Evolutionary conservation across 2,329 filamentous ascomycete genomes (phyloP), one percentile per base, ranked within the genome.

Genomic region (Pseudopyricularia cyperi): DNA sequence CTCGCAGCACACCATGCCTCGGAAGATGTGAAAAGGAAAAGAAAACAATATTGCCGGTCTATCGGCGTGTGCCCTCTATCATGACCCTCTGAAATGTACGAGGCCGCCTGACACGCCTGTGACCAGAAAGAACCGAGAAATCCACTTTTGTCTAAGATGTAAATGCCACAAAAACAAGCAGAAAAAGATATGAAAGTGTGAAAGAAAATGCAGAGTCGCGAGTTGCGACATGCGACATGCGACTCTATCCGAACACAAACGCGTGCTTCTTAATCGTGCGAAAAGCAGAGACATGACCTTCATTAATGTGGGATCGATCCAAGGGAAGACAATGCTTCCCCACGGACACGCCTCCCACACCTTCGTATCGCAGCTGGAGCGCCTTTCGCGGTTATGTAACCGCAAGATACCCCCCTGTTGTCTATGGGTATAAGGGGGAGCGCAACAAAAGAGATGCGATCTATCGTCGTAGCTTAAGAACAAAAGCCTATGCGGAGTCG

Each of bases 71-170:
- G 32, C 30, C 35, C 28, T 51, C 34, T 51, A 51, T 49, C 30
- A 22, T 51, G 34, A 30, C 35, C 35, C 48, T 51, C 48, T 28
- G 22, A 30, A 39, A 37, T 24, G n/a, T 15, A 33, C 19, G 28
- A 30, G 34, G 48, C 15, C 22, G 35, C 22, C 35, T 33, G 48
- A 51, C 34, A 51, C 48, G 48, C 48, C 28, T 57, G 53, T 58
- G 65, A 72, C 72, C 68, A 51, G 48, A 74, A 71, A 77, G 68
- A 76, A 75, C 73, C 70, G 76, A 79, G 75, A 77, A 78, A 78
- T 77, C 76, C 75, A 75, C 74, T 79, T 80, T 80, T 79, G 74
- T 81, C 77, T 81, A 80, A 76, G 70, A 61, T 59, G 64, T 61
- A 58, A 61, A 59, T 61, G 59, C 59, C 62, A 62, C 57, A 57